phyloP scores from a whole-genome alignment of 352 stramenopile genomes.

The Phytopythium delawarense region DNA sequence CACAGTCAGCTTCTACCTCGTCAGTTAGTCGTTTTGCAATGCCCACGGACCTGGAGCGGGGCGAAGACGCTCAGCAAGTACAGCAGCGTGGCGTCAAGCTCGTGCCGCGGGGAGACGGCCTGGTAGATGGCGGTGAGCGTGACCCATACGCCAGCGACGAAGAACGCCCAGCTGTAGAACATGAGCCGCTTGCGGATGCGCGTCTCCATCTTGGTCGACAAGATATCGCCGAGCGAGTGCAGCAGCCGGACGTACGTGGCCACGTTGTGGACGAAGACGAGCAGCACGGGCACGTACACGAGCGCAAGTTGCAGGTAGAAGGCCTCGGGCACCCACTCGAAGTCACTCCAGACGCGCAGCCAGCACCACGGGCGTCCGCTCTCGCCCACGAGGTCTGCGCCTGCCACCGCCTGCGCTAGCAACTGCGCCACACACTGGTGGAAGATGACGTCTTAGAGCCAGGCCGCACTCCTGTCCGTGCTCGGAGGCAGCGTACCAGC shows the following conservation, averaged over 20 bases:
- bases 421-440: conserved; percentile 47
- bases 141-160: conserved; percentile 43
- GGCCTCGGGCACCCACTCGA: conserved; percentile 37
- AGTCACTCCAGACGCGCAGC: conserved; percentile 66
- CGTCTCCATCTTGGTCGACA: conserved; percentile 66
- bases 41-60: conserved; percentile 49
- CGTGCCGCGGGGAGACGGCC: conserved; percentile 35
- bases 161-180: conserved; percentile 57
- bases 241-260: conserved; percentile 54
- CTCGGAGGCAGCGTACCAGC: conserved; percentile 16
- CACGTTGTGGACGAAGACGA: conserved; percentile 57
- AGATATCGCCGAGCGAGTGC: conserved; percentile 51
- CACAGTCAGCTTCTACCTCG: neutral
- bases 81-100: conserved; percentile 42
- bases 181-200: conserved; percentile 65
- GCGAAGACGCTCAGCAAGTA: conserved; percentile 67
- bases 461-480: neutral
- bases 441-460: neutral
- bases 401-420: conserved; percentile 32
- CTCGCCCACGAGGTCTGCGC: conserved; percentile 49
- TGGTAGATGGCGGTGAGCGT: conserved; percentile 46
- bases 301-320: conserved; percentile 60
- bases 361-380: conserved; percentile 73
- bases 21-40: neutral
- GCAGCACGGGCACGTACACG: conserved; percentile 53